Evolutionary conservation across 2,329 filamentous ascomycete genomes (phyloP).

Genomic region (Ascochyta pisi): DNA sequence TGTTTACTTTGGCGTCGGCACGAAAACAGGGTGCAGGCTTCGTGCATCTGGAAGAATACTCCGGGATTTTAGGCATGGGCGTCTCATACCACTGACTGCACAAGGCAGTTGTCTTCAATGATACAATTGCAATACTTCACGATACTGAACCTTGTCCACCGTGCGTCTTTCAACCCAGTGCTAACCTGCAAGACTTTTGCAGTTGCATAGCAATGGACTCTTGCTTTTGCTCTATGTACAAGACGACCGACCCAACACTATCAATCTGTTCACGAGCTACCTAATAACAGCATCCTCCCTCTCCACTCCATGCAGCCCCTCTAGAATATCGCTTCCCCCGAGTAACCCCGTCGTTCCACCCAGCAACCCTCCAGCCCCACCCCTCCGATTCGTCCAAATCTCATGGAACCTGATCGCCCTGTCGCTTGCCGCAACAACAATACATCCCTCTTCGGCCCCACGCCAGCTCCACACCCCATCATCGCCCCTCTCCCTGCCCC

Average conservation of each 20-base stretch:
- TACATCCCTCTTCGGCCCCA: slow-evolving; percentile 75
- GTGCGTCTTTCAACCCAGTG: background rate
- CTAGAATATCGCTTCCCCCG: slow-evolving; percentile 84
- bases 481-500: slow-evolving; percentile 52
- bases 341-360: slow-evolving; percentile 57
- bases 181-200: background rate
- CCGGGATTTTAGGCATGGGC: slow-evolving; percentile 45
- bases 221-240: background rate
- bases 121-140: slow-evolving; percentile 48
- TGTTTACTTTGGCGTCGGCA: slow-evolving; percentile 48
- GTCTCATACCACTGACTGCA: slow-evolving; percentile 47
- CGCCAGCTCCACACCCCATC: slow-evolving; percentile 63
- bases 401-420: slow-evolving; percentile 95
- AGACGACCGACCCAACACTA: background rate
- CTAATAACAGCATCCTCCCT: slow-evolving; percentile 62
- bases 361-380: slow-evolving; percentile 59
- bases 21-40: slow-evolving; percentile 43
- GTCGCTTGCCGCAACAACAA: slow-evolving; percentile 91
- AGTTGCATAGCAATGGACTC: background rate
- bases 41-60: slow-evolving; percentile 43
- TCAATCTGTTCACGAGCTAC: slow-evolving; percentile 22
- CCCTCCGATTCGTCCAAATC: slow-evolving; percentile 74
- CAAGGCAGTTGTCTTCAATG: slow-evolving; percentile 45
- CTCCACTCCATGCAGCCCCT: slow-evolving; percentile 80
- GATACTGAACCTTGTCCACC: slow-evolving; percentile 13